Percentiles rank a stretch among this genome's conserved stretches.
Conservation (phyloP, 331 rosid species). For the Dryas integrifolia region DNA sequence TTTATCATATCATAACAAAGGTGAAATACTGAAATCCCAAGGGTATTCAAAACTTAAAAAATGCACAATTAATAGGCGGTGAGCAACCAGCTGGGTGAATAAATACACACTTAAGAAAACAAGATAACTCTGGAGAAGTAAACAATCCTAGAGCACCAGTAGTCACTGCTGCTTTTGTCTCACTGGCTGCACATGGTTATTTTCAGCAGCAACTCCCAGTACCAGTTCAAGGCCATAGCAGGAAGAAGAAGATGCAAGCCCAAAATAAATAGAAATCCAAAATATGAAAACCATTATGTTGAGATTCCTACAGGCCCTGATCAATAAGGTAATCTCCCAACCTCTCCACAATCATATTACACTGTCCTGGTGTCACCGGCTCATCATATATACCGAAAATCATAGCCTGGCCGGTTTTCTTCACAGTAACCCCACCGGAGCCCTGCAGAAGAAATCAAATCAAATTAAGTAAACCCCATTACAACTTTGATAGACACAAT, state of each 20-base stretch:
- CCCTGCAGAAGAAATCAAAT: constrained; percentile 35
- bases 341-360: constrained; percentile 61
- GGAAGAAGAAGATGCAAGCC: constrained; percentile 29
- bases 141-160: constrained; percentile 24
- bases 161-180: background rate
- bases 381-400: constrained; percentile 38
- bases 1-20: constrained; percentile 1
- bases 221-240: constrained; percentile 16
- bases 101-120: constrained; percentile 24
- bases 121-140: background rate
- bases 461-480: background rate
- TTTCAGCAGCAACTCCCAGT: constrained; percentile 29
- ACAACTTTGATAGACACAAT: background rate
- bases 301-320: constrained; percentile 37
- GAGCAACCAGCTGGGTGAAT: background rate
- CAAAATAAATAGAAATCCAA: constrained; percentile 9
- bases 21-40: background rate
- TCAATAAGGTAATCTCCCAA: constrained; percentile 60
- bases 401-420: constrained; percentile 51
- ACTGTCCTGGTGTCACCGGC: constrained; percentile 57
- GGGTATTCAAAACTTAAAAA: background rate
- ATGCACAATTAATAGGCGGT: constrained; percentile 3
- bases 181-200: constrained; percentile 14
- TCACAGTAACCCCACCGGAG: constrained; percentile 51
- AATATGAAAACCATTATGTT: constrained; percentile 8